phyloP scores from a whole-genome alignment of 352 stramenopile genomes.

The Phytophthora rubi region DNA sequence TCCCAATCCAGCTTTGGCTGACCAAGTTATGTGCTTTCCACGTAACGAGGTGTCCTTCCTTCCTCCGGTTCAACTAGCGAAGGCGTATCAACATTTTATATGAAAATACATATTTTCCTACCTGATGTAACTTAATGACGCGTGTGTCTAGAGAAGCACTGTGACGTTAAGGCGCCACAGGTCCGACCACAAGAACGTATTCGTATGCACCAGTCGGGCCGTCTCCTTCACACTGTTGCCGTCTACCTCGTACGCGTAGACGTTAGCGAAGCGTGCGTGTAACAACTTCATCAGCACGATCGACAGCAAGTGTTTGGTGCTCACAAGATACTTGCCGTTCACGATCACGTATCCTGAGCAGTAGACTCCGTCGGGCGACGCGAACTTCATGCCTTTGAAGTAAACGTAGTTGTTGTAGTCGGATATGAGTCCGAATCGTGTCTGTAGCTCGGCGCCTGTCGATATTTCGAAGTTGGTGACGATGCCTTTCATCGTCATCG shows the following conservation, averaged over 20 bases:
- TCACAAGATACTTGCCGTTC: conserved; percentile 43
- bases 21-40: conserved; percentile 31
- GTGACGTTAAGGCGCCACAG: conserved; percentile 35
- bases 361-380: conserved; percentile 44
- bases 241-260: conserved; percentile 44
- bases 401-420: conserved; percentile 45
- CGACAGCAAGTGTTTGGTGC: conserved; percentile 32
- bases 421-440: conserved; percentile 40
- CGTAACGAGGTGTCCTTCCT: background rate
- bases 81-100: background rate
- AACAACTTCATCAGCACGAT: conserved; percentile 45
- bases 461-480: conserved; percentile 41
- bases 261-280: conserved; percentile 15
- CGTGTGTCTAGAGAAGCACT: conserved; percentile 20
- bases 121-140: background rate
- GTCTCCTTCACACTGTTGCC: conserved; percentile 44
- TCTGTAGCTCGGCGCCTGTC: conserved; percentile 33
- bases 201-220: conserved; percentile 32
- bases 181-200: conserved; percentile 40
- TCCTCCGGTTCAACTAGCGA: background rate
- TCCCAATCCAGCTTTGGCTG: conserved; percentile 20
- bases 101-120: background rate
- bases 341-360: conserved; percentile 47
- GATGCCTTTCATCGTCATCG: conserved; percentile 13
- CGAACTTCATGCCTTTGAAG: conserved; percentile 52